Evolutionary conservation across 2,329 filamentous ascomycete species (phyloP).

Genomic region (Epichloe glyceriae): DNA sequence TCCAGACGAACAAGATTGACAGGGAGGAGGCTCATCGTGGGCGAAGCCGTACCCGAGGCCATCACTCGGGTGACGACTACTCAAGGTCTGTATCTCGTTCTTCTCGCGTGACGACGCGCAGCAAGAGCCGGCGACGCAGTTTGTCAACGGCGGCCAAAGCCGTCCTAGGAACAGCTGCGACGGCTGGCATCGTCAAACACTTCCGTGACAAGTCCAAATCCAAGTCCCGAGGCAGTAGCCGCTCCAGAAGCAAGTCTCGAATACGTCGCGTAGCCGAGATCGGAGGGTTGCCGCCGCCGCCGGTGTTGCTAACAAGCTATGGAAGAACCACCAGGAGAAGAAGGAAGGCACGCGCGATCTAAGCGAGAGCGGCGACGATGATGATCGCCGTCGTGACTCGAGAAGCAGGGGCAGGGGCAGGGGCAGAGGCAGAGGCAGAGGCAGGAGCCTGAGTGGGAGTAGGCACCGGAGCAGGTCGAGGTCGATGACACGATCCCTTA

Average conservation of each 20-base stretch:
- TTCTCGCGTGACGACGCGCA: slow-evolving; percentile 25
- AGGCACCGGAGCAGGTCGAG: slow-evolving; percentile 29
- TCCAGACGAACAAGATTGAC: slow-evolving; percentile 45
- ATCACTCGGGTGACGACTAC: slow-evolving; percentile 28
- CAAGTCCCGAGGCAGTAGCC: slow-evolving; percentile 13
- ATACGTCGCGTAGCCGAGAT: slow-evolving; percentile 46
- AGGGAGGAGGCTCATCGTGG: slow-evolving; percentile 46
- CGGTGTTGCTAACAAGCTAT: slow-evolving; percentile 47
- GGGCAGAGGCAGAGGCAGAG: slow-evolving; percentile 20
- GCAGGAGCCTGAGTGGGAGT: slow-evolving; percentile 14
- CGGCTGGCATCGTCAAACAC: slow-evolving; percentile 46
- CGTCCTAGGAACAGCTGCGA: slow-evolving; percentile 42
- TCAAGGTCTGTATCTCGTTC: slow-evolving; percentile 23
- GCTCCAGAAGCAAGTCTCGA: slow-evolving; percentile 32
- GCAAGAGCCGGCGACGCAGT: slow-evolving; percentile 32
- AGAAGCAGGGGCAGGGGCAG: slow-evolving; percentile 15
- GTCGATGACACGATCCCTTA: slow-evolving; percentile 37
- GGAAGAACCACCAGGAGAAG: slow-evolving; percentile 48
- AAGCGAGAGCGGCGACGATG: slow-evolving; percentile 21
- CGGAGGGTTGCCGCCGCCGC: slow-evolving; percentile 47
- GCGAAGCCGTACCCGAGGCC: slow-evolving; percentile 35
- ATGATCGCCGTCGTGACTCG: slow-evolving; percentile 21
- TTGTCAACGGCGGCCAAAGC: slow-evolving; percentile 41
- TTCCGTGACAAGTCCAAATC: slow-evolving; percentile 38
- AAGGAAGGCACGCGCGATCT: slow-evolving; percentile 32